phyloP scores from a whole-genome alignment of 768 basidiomycete genomes.

The Naganishia antarctica region DNA sequence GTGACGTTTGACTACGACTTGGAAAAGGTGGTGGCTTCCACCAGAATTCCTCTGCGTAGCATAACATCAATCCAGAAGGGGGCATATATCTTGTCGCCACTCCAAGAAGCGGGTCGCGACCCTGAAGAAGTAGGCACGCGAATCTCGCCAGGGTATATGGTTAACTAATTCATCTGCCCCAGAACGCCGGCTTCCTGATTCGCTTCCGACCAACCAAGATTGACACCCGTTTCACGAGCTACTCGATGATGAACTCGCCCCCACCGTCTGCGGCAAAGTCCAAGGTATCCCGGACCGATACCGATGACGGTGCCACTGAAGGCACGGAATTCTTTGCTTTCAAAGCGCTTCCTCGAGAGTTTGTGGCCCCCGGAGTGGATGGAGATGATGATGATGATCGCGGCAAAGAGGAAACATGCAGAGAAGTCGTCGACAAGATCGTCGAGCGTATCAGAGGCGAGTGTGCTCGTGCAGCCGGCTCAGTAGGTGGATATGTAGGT shows the following conservation, averaged over 20 bases:
- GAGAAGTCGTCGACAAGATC: constrained; percentile 69
- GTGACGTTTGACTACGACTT: constrained; percentile 76
- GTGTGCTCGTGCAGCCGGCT: constrained; percentile 57
- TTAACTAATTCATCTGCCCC: constrained; percentile 1
- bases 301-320: not conserved
- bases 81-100: constrained; percentile 88
- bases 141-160: too few species aligned
- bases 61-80: constrained; percentile 75
- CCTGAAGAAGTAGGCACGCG: constrained; percentile 56
- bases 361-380: constrained; percentile 30
- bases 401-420: constrained; percentile 55
- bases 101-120: constrained; percentile 88
- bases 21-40: constrained; percentile 85
- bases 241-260: constrained; percentile 69
- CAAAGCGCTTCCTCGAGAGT: constrained; percentile 49
- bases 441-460: constrained; percentile 66
- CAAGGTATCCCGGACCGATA: not conserved
- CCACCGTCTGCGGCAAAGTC: constrained; percentile 7
- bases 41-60: constrained; percentile 78
- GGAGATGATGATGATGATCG: constrained; percentile 35
- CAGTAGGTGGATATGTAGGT: constrained; percentile 45
- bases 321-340: constrained; percentile 51
- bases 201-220: constrained; percentile 70
- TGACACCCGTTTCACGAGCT: constrained; percentile 72
- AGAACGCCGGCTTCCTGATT: constrained; percentile 78